phyloP scores from a whole-genome alignment of 2,329 filamentous ascomycete species.

The Penicillium expansum region DNA sequence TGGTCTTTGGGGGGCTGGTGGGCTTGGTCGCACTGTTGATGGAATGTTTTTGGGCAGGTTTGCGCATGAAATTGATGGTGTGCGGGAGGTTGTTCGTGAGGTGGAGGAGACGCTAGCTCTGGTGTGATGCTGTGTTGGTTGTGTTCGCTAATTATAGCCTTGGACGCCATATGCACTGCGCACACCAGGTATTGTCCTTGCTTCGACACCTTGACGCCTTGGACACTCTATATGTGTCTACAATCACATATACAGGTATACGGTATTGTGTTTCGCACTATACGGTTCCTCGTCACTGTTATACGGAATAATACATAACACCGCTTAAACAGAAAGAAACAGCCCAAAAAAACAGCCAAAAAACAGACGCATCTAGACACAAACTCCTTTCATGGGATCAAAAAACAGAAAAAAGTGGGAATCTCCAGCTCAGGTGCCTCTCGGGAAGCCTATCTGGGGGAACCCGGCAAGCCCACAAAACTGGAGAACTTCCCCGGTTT shows the following conservation, averaged over 20 bases:
- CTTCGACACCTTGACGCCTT: not conserved
- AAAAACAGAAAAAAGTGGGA: too few species aligned
- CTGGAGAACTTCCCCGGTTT: slow-evolving; percentile 4
- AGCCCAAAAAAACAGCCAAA: not conserved
- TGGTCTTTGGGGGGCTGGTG: slow-evolving; percentile 59
- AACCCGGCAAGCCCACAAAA: slow-evolving; percentile 10
- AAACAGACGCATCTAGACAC: slow-evolving; percentile 11
- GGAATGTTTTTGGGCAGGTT: slow-evolving; percentile 80
- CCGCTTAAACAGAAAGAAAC: not conserved
- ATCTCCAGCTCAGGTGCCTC: not conserved
- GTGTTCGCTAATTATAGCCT: not conserved
- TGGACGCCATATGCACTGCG: not conserved
- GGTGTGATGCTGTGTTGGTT: not conserved
- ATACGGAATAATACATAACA: slow-evolving; percentile 16
- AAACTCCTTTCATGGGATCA: too few species aligned
- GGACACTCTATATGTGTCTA: not conserved
- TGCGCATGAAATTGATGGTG: slow-evolving; percentile 70
- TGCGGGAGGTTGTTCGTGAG: slow-evolving; percentile 70
- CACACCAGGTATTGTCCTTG: not conserved
- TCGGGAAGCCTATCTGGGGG: slow-evolving; percentile 27
- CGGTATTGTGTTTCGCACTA: slow-evolving; percentile 17
- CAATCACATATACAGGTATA: not conserved
- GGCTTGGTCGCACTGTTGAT: slow-evolving; percentile 67
- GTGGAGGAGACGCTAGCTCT: slow-evolving; percentile 51
- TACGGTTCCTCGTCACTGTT: slow-evolving; percentile 23